Conservation (phyloP, 257 asterid species). For the Solanum neorickii region DNA sequence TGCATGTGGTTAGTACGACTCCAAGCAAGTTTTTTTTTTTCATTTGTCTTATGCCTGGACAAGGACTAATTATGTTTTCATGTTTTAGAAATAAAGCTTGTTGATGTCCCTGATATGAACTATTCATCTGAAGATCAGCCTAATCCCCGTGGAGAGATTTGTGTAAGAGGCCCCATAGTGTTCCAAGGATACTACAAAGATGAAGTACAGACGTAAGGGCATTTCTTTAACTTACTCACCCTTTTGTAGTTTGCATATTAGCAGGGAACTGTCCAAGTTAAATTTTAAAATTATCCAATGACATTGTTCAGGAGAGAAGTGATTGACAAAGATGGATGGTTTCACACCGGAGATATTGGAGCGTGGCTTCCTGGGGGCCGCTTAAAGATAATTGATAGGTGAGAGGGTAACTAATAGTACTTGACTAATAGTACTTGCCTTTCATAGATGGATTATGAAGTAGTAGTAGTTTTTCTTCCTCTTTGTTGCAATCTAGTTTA, state of each 20-base stretch:
- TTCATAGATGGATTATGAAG: not conserved
- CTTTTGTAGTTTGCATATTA: not conserved
- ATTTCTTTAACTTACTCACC: not conserved
- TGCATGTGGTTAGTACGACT: constrained; percentile 63
- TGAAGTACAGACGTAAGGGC: constrained; percentile 60
- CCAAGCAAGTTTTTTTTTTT: not conserved
- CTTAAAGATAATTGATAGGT: constrained; percentile 88
- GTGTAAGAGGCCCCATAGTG: constrained; percentile 80
- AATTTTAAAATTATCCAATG: not conserved
- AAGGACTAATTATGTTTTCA: not conserved
- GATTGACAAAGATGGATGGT: constrained; percentile 67
- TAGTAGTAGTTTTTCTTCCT: not conserved
- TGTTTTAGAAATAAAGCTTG: constrained; percentile 71
- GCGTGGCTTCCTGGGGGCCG: constrained; percentile 88
- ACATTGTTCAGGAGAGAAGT: constrained; percentile 57
- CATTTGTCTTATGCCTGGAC: not conserved
- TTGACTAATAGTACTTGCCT: not conserved
- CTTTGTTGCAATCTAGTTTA: not conserved
- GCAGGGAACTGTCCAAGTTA: constrained; percentile 1
- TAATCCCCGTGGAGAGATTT: constrained; percentile 93
- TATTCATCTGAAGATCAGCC: constrained; percentile 89
- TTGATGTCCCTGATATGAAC: constrained; percentile 91
- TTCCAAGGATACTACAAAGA: constrained; percentile 88
- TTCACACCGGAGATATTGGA: constrained; percentile 95
- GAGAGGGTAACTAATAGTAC: not conserved